Conservation (phyloP, 208 protist species). For the Blastocrithidia nonstop region DNA sequence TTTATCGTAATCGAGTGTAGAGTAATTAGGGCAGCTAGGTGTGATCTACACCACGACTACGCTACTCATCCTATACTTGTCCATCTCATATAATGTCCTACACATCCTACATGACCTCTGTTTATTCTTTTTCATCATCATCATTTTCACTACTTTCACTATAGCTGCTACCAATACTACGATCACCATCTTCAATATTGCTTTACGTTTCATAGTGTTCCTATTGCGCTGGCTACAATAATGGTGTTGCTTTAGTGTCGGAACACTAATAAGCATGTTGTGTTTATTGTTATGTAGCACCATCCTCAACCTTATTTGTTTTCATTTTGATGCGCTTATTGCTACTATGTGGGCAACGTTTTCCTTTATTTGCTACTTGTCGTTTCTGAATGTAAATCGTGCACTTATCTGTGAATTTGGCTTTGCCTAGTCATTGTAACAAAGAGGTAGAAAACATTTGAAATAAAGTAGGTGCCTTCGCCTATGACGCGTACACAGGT, state of each 20-base stretch:
- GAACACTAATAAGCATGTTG: too few species aligned
- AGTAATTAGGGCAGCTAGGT: constrained; percentile 63
- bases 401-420: constrained; percentile 27
- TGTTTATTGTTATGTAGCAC: too few species aligned
- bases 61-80: constrained; percentile 14
- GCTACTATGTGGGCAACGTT: too few species aligned
- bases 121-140: constrained; percentile 15
- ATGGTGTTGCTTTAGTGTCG: too few species aligned
- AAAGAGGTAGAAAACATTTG: constrained; percentile 34
- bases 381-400: constrained; percentile 2
- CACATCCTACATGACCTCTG: constrained; percentile 30
- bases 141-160: background rate
- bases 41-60: constrained; percentile 8
- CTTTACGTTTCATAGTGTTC: too few species aligned
- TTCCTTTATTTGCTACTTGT: background rate
- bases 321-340: too few species aligned
- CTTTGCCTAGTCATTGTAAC: constrained; percentile 42
- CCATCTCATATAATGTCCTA: constrained; percentile 50
- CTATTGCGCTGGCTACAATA: too few species aligned
- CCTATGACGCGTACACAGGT: constrained; percentile 65
- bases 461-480: constrained; percentile 30
- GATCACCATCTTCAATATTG: background rate
- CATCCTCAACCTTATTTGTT: too few species aligned
- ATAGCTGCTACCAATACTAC: background rate
- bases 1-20: constrained; percentile 70